A percentile compares a stretch with the other conserved stretches of the same genome.
Evolutionary conservation across 2,329 filamentous ascomycete species (phyloP).

Genomic region (Cryphonectria japonica): DNA sequence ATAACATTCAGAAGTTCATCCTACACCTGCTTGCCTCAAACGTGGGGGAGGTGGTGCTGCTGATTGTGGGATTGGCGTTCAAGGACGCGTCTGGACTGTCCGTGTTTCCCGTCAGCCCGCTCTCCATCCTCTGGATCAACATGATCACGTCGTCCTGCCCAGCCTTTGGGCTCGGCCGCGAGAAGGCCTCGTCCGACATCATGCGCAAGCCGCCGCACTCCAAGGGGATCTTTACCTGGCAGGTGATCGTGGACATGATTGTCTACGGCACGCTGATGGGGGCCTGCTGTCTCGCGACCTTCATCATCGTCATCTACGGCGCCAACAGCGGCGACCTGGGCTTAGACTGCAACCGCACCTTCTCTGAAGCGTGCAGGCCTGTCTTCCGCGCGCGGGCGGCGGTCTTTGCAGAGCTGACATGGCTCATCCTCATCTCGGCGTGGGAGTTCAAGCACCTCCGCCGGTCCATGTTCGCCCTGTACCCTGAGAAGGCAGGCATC

Average conservation of each 20-base stretch:
- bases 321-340: slow-evolving; percentile 61
- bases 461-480: slow-evolving; percentile 71
- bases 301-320: slow-evolving; percentile 67
- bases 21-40: slow-evolving; percentile 80
- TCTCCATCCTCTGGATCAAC: slow-evolving; percentile 93
- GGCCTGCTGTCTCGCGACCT: slow-evolving; percentile 65
- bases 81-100: slow-evolving; percentile 72
- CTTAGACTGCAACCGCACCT: slow-evolving; percentile 63
- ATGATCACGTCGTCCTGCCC: slow-evolving; percentile 89
- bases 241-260: slow-evolving; percentile 78
- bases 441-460: slow-evolving; percentile 79
- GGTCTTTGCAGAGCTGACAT: slow-evolving; percentile 74
- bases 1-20: slow-evolving; percentile 89
- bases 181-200: slow-evolving; percentile 74
- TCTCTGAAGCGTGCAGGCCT: slow-evolving; percentile 57
- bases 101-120: slow-evolving; percentile 82
- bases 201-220: slow-evolving; percentile 80
- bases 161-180: slow-evolving; percentile 85
- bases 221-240: slow-evolving; percentile 75
- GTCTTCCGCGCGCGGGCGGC: slow-evolving; percentile 74
- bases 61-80: slow-evolving; percentile 82
- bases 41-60: slow-evolving; percentile 79
- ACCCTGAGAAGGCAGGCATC: slow-evolving; percentile 53
- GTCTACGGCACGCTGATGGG: slow-evolving; percentile 82
- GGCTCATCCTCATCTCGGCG: slow-evolving; percentile 73